phyloP scores from a whole-genome alignment of 1,139 yeast species.

The Komagataea norvegica region DNA sequence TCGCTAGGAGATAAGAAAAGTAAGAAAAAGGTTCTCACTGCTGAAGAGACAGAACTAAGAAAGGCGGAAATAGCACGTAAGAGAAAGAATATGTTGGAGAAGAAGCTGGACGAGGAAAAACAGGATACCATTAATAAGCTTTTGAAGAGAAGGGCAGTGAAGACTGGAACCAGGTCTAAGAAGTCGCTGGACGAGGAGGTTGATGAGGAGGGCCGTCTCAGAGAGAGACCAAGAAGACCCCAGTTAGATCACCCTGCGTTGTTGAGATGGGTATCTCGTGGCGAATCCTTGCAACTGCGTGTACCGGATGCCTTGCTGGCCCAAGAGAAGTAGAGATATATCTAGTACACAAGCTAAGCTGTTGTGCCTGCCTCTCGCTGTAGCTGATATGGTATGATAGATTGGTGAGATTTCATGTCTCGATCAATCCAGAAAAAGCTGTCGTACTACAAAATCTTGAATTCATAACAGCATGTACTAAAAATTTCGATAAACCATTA shows the following conservation, averaged over 20 bases:
- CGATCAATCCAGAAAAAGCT: too few species aligned
- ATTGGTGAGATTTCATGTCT: too few species aligned
- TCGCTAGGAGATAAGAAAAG: constrained; percentile 33
- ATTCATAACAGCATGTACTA: too few species aligned
- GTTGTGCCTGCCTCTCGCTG: too few species aligned
- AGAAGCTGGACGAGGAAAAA: constrained; percentile 86
- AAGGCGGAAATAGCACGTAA: constrained; percentile 88
- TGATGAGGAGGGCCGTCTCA: constrained; percentile 33
- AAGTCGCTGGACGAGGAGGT: constrained; percentile 37
- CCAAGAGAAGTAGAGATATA: background rate
- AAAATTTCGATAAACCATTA: too few species aligned
- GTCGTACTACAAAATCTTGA: too few species aligned
- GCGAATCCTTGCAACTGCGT: constrained; percentile 27
- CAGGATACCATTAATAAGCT: constrained; percentile 84
- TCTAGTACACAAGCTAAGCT: too few species aligned
- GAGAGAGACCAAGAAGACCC: constrained; percentile 36
- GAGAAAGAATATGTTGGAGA: constrained; percentile 79
- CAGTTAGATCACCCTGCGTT: constrained; percentile 44
- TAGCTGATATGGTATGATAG: too few species aligned
- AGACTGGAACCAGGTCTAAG: constrained; percentile 34
- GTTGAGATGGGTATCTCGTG: constrained; percentile 36
- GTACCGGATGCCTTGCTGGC: constrained; percentile 18
- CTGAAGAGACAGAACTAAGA: constrained; percentile 75
- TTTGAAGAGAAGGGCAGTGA: constrained; percentile 73
- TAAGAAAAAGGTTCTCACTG: constrained; percentile 57